Base-by-base conservation (phyloP, 495 filamentous ascomycete species). In the Aspergillus saccharolyticus region DNA sequence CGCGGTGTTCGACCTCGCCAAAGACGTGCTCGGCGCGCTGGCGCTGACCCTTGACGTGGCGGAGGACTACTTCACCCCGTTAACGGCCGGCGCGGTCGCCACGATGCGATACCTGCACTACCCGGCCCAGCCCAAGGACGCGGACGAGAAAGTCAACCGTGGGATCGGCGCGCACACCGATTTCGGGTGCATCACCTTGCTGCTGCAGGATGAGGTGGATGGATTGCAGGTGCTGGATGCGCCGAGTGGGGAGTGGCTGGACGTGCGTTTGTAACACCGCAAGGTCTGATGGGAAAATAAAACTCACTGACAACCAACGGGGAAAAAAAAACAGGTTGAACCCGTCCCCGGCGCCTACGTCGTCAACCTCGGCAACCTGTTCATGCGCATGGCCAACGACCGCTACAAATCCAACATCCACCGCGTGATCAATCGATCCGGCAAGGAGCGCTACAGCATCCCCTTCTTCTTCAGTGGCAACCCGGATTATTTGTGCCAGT, bases 361-460 rank as follows among this genome's bases (percentile, higher is more conserved):
- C 1, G 76, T 85, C 56, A 84, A 84, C 21, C 68, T 83, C 8
- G 81, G 79, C 17, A 74, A 85, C 63, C 69, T 83, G 28, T 68
- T 84, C 55, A 83, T 82, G 82, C 74, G 80, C 54, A 83, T 82
- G 81, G 78, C 78, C 21, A 84, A 84, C 63, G 80, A 83, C 62
- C 74, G 73, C 33, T 70, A 82, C 52, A 80, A 78, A 56, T 82
- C 79, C 10, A 82, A 80, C 22, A 76, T 77, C 20, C 80, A 82
- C 60, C 78, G 79, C 0, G 80, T 83, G 3, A 77, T 75, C 15
- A 72, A 78, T 28, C 79, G 80, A 55, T 66, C 67, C 0, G 67
- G 74, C 4, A 63, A 57, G 12, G 70, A 80, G 47, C 66, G 82
- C 53, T 86, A 86, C 61, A 83, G 80, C 21, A 85, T 85, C 59